Evolutionary conservation across 257 asterid genomes (phyloP).

Genomic region (Capsicum pubescens): DNA sequence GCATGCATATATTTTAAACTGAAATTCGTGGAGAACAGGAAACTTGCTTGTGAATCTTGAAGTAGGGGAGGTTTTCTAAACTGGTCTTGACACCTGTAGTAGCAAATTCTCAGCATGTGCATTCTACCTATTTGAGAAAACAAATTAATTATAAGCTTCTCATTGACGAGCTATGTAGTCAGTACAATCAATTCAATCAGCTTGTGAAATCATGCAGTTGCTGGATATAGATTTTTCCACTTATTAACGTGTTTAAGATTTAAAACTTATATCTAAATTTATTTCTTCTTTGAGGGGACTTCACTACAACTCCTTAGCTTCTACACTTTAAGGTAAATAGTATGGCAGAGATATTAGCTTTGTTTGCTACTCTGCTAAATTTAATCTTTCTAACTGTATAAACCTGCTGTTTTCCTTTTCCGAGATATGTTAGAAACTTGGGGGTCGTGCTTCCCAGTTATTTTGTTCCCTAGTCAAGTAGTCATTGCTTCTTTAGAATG

Average conservation of each 20-base stretch:
- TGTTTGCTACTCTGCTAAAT: neutral
- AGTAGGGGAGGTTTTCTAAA: neutral
- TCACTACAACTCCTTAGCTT: constrained; percentile 13
- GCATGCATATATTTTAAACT: neutral
- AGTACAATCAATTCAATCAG: neutral
- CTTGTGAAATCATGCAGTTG: neutral
- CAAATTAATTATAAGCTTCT: neutral
- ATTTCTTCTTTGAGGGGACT: neutral
- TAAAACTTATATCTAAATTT: neutral
- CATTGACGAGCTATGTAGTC: neutral
- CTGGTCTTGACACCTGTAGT: neutral
- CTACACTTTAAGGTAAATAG: neutral
- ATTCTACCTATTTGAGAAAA: neutral
- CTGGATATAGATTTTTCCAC: neutral
- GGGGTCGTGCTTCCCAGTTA: no score
- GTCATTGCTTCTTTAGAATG: neutral
- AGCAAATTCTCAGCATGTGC: neutral
- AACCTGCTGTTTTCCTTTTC: neutral
- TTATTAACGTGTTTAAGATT: constrained; percentile 7
- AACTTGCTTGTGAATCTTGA: neutral
- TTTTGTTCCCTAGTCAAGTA: no score
- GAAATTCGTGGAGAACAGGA: neutral
- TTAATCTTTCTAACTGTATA: neutral
- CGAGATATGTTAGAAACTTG: no score
- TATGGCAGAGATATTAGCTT: neutral